A percentile compares a stretch with the other conserved stretches of the same genome.
Conservation (phyloP, 2,329 filamentous ascomycete species). For the Sporothrix phasma region DNA sequence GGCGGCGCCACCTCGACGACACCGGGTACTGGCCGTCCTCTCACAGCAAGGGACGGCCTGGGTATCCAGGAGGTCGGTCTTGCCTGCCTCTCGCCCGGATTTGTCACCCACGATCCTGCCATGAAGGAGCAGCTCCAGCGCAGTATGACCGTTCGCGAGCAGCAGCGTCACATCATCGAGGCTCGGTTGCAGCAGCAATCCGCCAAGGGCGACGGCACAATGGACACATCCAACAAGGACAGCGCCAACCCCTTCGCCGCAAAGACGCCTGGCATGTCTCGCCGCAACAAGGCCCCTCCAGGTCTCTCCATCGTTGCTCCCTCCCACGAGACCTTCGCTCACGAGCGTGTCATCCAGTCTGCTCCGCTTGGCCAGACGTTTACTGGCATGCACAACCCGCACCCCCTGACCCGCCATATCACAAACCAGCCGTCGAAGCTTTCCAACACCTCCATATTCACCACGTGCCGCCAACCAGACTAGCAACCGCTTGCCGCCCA, state of each 20-base stretch:
- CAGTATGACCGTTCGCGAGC: slow-evolving; percentile 85
- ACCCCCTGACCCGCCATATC: slow-evolving; percentile 66
- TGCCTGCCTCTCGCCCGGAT: slow-evolving; percentile 89
- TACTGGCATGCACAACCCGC: slow-evolving; percentile 74
- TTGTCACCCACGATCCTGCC: slow-evolving; percentile 89
- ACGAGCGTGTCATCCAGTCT: slow-evolving; percentile 93
- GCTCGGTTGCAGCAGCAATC: slow-evolving; percentile 79
- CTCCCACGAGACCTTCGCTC: slow-evolving; percentile 81
- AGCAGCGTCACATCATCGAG: slow-evolving; percentile 92
- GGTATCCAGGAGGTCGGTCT: slow-evolving; percentile 88
- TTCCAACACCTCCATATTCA: slow-evolving; percentile 83
- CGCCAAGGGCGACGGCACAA: slow-evolving; percentile 61
- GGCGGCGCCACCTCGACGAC: slow-evolving; percentile 42
- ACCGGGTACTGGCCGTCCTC: slow-evolving; percentile 56
- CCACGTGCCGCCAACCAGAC: slow-evolving; percentile 79
- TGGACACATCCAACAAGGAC: slow-evolving; percentile 42
- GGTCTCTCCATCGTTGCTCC: slow-evolving; percentile 93
- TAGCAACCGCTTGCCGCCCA: slow-evolving; percentile 82
- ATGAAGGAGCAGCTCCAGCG: slow-evolving; percentile 94
- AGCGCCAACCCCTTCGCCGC: slow-evolving; percentile 39
- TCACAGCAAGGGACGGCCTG: slow-evolving; percentile 69
- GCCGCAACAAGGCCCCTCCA: slow-evolving; percentile 71
- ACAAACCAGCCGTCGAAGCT: slow-evolving; percentile 74
- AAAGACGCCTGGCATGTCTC: slow-evolving; percentile 65
- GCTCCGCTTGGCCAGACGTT: slow-evolving; percentile 92